phyloP scores from a whole-genome alignment of 2,329 filamentous ascomycete species.

The Sclerotinia spermophila region DNA sequence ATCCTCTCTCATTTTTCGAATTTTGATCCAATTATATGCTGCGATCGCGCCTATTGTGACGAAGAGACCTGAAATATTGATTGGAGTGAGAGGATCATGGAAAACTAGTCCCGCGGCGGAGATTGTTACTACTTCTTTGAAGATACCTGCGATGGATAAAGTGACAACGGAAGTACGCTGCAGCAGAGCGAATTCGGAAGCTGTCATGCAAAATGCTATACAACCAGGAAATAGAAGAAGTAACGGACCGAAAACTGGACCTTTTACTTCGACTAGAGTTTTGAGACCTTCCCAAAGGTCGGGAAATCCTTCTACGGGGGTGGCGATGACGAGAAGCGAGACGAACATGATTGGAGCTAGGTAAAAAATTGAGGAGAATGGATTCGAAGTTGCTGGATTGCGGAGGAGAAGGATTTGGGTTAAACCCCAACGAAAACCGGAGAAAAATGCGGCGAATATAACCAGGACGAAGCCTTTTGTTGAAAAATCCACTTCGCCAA shows the following conservation, averaged over 20 bases:
- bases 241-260: constrained; percentile 59
- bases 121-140: constrained; percentile 98
- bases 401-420: constrained; percentile 93
- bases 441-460: constrained; percentile 91
- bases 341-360: constrained; percentile 96
- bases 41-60: constrained; percentile 84
- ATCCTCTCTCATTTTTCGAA: constrained; percentile 79
- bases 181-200: constrained; percentile 90
- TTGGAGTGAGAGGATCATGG: constrained; percentile 77
- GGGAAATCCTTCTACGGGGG: constrained; percentile 78
- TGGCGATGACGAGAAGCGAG: constrained; percentile 72
- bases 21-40: constrained; percentile 93
- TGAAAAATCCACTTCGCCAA: constrained; percentile 88
- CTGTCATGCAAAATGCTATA: constrained; percentile 94
- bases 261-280: constrained; percentile 63
- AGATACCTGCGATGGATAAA: constrained; percentile 93
- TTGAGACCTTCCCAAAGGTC: constrained; percentile 64
- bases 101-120: constrained; percentile 83
- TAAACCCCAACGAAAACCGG: constrained; percentile 96
- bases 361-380: constrained; percentile 95
- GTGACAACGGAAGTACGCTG: constrained; percentile 96
- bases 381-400: constrained; percentile 92
- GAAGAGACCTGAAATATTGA: constrained; percentile 85
- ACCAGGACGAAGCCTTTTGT: constrained; percentile 84
- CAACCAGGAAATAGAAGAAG: constrained; percentile 86